Evolutionary conservation across 805 yeast genomes (phyloP).

Genomic region (Monosporozyma siamensis): DNA sequence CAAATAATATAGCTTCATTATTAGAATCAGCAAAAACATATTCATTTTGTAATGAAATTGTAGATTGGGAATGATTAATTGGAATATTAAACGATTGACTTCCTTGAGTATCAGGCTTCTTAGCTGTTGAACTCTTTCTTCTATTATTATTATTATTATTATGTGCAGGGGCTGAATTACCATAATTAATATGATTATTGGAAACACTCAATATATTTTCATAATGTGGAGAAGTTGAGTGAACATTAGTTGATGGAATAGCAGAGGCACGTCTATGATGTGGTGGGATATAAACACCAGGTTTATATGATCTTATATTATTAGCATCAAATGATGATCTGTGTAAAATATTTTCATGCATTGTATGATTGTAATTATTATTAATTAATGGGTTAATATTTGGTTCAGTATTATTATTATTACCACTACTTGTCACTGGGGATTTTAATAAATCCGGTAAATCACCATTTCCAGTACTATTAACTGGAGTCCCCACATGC

Average conservation of each 20-base stretch:
- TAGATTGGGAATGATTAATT: constrained; percentile 17
- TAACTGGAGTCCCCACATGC: background rate
- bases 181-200: constrained; percentile 15
- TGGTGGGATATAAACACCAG: constrained; percentile 41
- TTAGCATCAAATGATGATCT: too few relatives aligned
- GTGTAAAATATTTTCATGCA: too few relatives aligned
- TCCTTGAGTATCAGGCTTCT: constrained; percentile 3
- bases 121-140: too few relatives aligned
- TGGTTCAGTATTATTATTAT: too few relatives aligned
- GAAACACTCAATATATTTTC: constrained; percentile 21
- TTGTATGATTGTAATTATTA: background rate
- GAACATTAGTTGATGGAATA: too few relatives aligned
- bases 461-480: background rate
- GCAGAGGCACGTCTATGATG: constrained; percentile 44
- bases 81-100: too few relatives aligned
- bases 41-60: constrained; percentile 23
- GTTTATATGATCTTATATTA: constrained; percentile 11
- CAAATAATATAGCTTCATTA: constrained; percentile 25
- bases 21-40: constrained; percentile 26
- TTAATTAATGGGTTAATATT: constrained; percentile 2
- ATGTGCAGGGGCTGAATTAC: constrained; percentile 6
- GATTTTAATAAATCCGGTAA: constrained; percentile 28
- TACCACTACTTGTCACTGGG: constrained; percentile 11
- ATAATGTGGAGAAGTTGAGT: constrained; percentile 11
- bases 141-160: background rate